Evolutionary conservation across 345 rosid genomes (phyloP).

Genomic region (Citrus reticulata): DNA sequence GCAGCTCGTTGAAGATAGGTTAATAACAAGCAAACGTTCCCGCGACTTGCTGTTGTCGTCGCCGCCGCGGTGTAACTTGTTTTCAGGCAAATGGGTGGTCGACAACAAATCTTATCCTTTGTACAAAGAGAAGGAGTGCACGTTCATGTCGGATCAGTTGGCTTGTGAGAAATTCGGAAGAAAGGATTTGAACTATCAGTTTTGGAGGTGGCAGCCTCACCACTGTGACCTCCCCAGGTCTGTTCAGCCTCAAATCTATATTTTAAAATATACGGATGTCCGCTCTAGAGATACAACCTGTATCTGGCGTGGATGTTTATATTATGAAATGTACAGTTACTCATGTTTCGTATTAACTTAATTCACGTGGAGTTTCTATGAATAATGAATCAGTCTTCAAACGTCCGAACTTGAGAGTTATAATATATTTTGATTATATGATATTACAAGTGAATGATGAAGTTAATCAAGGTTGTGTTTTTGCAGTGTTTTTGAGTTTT

Average conservation of each 20-base stretch:
- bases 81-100: slow-evolving; percentile 73
- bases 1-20: slow-evolving; percentile 6
- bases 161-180: slow-evolving; percentile 85
- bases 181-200: slow-evolving; percentile 57
- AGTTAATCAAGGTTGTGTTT: neutral
- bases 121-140: slow-evolving; percentile 74
- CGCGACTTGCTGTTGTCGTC: neutral
- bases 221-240: slow-evolving; percentile 82
- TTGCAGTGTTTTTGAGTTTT: slow-evolving; percentile 15
- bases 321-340: neutral
- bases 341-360: neutral
- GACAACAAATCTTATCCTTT: slow-evolving; percentile 66
- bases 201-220: slow-evolving; percentile 90
- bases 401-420: neutral
- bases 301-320: no score
- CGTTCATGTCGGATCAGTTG: slow-evolving; percentile 70
- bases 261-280: neutral
- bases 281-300: neutral
- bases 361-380: neutral
- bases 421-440: neutral
- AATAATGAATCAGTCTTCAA: neutral
- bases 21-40: neutral
- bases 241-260: neutral
- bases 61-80: slow-evolving; percentile 50
- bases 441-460: neutral